Percentiles rank a stretch among this genome's conserved stretches.
These are phyloP conservation scores for Dactylellina drechsleri DNA, from an alignment of 2,329 filamentous ascomycete genomes.

Conservation along the genomic window DNA sequence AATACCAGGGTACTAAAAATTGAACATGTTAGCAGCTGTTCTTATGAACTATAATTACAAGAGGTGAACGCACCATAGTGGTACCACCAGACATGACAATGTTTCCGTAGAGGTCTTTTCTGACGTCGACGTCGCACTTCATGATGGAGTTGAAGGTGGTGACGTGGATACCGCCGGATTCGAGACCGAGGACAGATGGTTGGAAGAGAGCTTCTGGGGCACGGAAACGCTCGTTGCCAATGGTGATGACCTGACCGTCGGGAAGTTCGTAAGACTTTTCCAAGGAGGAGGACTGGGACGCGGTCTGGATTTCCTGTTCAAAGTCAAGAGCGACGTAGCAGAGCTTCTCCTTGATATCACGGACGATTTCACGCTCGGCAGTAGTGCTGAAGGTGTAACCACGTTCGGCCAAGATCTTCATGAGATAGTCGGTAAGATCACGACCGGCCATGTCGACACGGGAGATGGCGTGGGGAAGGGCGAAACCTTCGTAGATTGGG, in stretches of 20 bases:
- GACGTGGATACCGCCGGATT: conserved; percentile 98
- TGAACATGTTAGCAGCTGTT: conserved; percentile 17
- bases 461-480: conserved; percentile 98
- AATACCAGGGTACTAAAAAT: conserved; percentile 92
- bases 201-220: conserved; percentile 99
- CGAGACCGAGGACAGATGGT: conserved; percentile 96
- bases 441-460: conserved; percentile 99
- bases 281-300: conserved; percentile 96
- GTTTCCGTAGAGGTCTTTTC: conserved; percentile 99
- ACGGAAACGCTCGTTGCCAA: conserved; percentile 99
- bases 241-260: conserved; percentile 99
- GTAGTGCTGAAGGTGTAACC: conserved; percentile 99
- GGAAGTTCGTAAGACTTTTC: conserved; percentile 99
- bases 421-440: conserved; percentile 99
- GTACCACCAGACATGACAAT: conserved; percentile 99
- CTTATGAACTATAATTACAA: neutral
- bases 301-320: conserved; percentile 99
- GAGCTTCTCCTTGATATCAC: conserved; percentile 99
- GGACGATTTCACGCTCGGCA: conserved; percentile 99
- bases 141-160: conserved; percentile 99
- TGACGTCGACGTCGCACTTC: conserved; percentile 99
- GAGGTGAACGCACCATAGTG: conserved; percentile 68
- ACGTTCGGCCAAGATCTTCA: conserved; percentile 99
- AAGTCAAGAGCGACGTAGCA: conserved; percentile 99
- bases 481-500: conserved; percentile 99